Evolutionary conservation across 306 rosid species (phyloP).

Genomic region (Acacia acuminata): DNA sequence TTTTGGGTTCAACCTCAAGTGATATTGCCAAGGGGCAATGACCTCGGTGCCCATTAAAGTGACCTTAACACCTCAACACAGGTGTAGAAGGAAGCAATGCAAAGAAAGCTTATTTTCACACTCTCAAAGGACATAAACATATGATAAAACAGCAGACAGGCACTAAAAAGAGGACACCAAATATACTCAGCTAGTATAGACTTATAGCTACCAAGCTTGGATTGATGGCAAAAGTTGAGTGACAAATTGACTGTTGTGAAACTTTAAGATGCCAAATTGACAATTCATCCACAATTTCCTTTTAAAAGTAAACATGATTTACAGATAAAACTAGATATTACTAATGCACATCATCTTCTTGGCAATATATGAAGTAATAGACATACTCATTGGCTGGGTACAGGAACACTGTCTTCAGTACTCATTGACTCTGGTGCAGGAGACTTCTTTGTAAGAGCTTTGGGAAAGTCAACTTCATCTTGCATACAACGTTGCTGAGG

Average conservation of each 20-base stretch:
- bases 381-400: slow-evolving; percentile 52
- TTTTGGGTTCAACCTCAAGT: neutral
- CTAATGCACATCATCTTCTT: slow-evolving; percentile 22
- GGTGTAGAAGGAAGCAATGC: neutral
- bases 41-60: neutral
- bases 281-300: slow-evolving; percentile 16
- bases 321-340: slow-evolving; percentile 21
- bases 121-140: neutral
- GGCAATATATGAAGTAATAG: slow-evolving; percentile 21
- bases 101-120: neutral
- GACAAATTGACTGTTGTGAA: neutral
- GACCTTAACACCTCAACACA: neutral
- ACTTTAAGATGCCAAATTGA: slow-evolving; percentile 13
- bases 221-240: neutral
- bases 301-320: slow-evolving; percentile 20
- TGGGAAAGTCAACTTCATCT: slow-evolving; percentile 76
- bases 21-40: neutral
- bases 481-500: slow-evolving; percentile 91
- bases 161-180: neutral
- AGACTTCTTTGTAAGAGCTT: slow-evolving; percentile 64
- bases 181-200: neutral
- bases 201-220: neutral
- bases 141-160: neutral
- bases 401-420: slow-evolving; percentile 53
- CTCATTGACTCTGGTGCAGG: slow-evolving; percentile 56